phyloP scores from a whole-genome alignment of 2,329 filamentous ascomycete genomes.

The Cladosporium cucumerinum region DNA sequence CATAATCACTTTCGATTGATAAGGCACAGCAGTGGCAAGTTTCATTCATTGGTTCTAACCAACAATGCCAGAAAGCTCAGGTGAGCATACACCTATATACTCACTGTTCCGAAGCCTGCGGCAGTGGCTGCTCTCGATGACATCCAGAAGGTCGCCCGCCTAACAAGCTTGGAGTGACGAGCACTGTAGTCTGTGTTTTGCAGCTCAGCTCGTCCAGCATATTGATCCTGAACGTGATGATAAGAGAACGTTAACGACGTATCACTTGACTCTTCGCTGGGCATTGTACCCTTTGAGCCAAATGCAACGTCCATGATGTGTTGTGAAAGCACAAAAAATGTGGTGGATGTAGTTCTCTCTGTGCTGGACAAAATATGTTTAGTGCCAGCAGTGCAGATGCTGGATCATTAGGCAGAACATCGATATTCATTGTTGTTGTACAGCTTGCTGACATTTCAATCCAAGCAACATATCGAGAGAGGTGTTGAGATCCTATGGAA shows the following conservation, averaged over 20 bases:
- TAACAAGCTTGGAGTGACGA: not conserved
- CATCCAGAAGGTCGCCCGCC: not conserved
- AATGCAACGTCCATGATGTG: not conserved
- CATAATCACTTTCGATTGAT: too few relatives aligned
- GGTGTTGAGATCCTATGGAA: not conserved
- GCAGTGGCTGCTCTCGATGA: not conserved
- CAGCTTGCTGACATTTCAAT: not conserved
- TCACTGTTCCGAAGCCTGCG: not conserved
- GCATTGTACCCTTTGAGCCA: not conserved
- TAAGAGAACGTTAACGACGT: too few relatives aligned
- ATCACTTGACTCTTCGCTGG: too few relatives aligned
- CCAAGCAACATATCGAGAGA: not conserved
- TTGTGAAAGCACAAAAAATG: not conserved
- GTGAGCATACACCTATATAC: too few relatives aligned
- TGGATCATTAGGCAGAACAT: not conserved
- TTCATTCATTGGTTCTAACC: not conserved
- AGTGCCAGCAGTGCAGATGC: not conserved
- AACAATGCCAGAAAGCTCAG: too few relatives aligned
- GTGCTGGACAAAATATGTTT: not conserved
- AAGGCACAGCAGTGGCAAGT: not conserved
- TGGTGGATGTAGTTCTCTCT: not conserved
- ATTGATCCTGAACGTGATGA: too few relatives aligned
- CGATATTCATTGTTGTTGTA: not conserved
- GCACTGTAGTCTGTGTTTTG: not conserved
- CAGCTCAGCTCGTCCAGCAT: too few relatives aligned